Evolutionary conservation across 2,329 filamentous ascomycete species (phyloP), one percentile per base, ranked within the genome.

Genomic region (Allantophomopsis cytisporea): DNA sequence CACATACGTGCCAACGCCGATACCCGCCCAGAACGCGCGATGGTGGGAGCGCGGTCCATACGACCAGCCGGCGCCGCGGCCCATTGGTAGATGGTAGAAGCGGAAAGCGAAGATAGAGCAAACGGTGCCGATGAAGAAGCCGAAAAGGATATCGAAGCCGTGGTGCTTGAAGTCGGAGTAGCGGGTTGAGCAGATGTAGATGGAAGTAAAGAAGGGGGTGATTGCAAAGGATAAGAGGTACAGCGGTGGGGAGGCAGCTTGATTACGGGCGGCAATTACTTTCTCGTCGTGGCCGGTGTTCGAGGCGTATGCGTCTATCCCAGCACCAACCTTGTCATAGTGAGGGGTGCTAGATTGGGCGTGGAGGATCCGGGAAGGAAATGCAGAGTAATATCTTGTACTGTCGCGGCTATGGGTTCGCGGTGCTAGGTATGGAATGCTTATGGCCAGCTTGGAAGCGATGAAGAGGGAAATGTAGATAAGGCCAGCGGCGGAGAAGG

Each of bases 141-240:
- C 89, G 45, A 83, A 85, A 2, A 95, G 61, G 47, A 95, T 83
- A 47, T 96, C 89, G 56, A 94, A 89, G n/a, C 80, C 87, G 56
- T 89, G 83, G 58, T 96, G 89, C 31, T 84, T 77, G 62, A 80
- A 93, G 58, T 95, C 80, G 43, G 80, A 87, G 72, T 81, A 96
- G 10, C 89, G 81, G 1, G 85, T 89, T 20, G 79, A 75, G n/a
- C 80, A 71, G 45, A 95, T 82, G 62, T 87, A 94, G 45, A 87
- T 72, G 5, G 87, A 81, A 1, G 74, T 64, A 41, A 77, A 80
- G 46, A 87, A 72, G 2, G 88, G 88, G 1, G 84, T 59, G 14
- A 86, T 64, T 2, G 76, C 70, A 28, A 89, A 57, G 35, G 80
- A 63, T 11, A 94, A 67, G 2, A 91, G 76, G 53, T 86, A 89